A percentile compares a stretch with the other conserved stretches of the same genome.
Evolutionary conservation across 192 early-diverging fungal genomes (phyloP).

Genomic region (Coemansia sp.): DNA sequence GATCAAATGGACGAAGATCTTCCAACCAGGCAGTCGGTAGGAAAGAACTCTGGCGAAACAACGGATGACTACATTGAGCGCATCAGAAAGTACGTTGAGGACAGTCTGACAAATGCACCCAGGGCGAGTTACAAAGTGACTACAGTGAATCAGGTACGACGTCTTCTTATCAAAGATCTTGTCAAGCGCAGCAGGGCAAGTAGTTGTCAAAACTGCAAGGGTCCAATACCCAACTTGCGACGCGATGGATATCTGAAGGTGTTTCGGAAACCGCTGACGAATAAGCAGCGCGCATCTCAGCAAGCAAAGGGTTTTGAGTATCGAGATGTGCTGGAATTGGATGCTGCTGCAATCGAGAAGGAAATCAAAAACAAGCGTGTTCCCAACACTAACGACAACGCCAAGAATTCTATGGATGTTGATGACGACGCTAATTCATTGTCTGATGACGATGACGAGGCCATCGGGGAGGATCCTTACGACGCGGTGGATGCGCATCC

Average conservation of each 20-base stretch:
- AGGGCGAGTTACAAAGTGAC: conserved; percentile 48
- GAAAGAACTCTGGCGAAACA: conserved; percentile 29
- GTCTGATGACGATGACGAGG: conserved; percentile 42
- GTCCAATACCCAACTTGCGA: conserved; percentile 66
- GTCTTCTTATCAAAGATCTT: conserved; percentile 44
- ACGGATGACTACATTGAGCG: conserved; percentile 61
- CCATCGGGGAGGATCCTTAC: conserved; percentile 16
- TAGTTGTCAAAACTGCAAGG: conserved; percentile 68
- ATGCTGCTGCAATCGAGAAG: conserved; percentile 19
- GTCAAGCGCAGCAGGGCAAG: conserved; percentile 35
- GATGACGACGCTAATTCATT: conserved; percentile 31
- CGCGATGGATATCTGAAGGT: conserved; percentile 83
- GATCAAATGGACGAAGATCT: conserved; percentile 23
- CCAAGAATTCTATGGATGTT: conserved; percentile 28
- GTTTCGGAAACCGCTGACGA: conserved; percentile 71
- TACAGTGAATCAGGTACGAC: conserved; percentile 47
- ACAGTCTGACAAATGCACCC: conserved; percentile 19
- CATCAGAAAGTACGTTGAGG: conserved; percentile 64
- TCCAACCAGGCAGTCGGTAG: not conserved
- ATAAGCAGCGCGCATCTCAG: conserved; percentile 66
- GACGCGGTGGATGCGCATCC: conserved; percentile 32
- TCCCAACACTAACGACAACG: not conserved
- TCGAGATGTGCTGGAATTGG: conserved; percentile 41
- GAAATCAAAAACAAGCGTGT: conserved; percentile 18
- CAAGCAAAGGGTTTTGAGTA: conserved; percentile 56